These are phyloP conservation scores for Coelastrella sp. DNA, from an alignment of 139 green algal genomes.

Conservation along the genomic window DNA sequence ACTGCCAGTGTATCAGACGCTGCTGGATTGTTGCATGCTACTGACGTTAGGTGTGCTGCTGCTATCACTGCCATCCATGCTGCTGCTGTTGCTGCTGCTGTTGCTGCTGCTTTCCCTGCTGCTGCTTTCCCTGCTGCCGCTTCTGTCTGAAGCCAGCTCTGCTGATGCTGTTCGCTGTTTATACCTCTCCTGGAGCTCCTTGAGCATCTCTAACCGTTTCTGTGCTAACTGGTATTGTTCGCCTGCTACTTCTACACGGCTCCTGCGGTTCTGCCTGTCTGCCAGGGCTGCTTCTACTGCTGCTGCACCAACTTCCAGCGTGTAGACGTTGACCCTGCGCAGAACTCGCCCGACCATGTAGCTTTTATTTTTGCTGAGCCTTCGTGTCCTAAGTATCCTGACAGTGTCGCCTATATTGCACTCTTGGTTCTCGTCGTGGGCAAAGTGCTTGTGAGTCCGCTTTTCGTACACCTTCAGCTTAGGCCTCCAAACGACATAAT, in stretches of 20 bases:
- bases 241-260: background rate
- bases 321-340: slow-evolving; percentile 49
- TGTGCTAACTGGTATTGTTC: background rate
- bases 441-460: slow-evolving; percentile 61
- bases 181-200: background rate
- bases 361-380: slow-evolving; percentile 61
- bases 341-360: slow-evolving; percentile 61
- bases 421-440: slow-evolving; percentile 59
- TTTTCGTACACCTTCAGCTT: slow-evolving; percentile 71
- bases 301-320: background rate
- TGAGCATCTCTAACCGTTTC: background rate
- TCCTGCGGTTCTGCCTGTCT: background rate
- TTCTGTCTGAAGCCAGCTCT: slow-evolving; percentile 12
- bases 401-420: slow-evolving; percentile 70
- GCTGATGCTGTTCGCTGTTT: slow-evolving; percentile 1
- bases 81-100: slow-evolving; percentile 30
- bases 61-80: background rate
- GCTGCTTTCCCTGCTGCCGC: background rate
- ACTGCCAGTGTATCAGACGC: no score
- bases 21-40: no score
- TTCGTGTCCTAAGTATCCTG: slow-evolving; percentile 47
- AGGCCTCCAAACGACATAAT: slow-evolving; percentile 65
- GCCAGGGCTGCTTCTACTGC: slow-evolving; percentile 19
- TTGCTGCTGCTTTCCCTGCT: background rate
- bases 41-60: background rate